Evolutionary conservation across 768 basidiomycete species (phyloP), one percentile per base, ranked within the genome.

Genomic region (Ephemerocybe angulata): DNA sequence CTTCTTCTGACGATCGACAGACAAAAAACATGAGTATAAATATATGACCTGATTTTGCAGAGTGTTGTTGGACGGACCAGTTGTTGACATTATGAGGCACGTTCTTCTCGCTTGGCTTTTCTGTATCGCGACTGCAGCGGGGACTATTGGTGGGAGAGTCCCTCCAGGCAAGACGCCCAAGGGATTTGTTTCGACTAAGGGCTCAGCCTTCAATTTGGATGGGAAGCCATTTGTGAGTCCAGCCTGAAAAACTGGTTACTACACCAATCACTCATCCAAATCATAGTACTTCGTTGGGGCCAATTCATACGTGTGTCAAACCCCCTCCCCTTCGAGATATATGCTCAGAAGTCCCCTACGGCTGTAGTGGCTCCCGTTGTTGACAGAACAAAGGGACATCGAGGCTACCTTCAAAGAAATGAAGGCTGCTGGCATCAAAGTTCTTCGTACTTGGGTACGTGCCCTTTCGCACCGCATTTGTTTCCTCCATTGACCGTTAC

Each of bases 401-500:
- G 74, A 79, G 41, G 58, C 65, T 17, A 82, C 80, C 0, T 77
- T 82, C 62, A 66, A 70, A 56, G 67, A 76, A 37, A 83, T 83
- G 78, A 70, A 70, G 56, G 57, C 60, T 37, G 73, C 76, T 1
- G 80, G 79, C 2, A 66, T 81, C 31, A 81, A 80, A 60, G 80
- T 83, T 21, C 67, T 82, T 29, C 70, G 81, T 21, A 84, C 80
- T 27, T 82, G 81, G 82, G 78, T 77, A 65, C 28, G 63, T 47
- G 10, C 8, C 21, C 27, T 17, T 10, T 24, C 29, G 31, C 7
- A 25, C 10, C 13, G 33, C 30, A 3, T 24, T n/a, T n/a, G 31
- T 15, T 11, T 49, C 37, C 33, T 19, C 49, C 21, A 38, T 19
- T 21, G 22, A 25, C 22, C 2, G 8, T 33, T 10, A 31, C 27